phyloP scores from a whole-genome alignment of 179 eudicot genomes.

The Carnegiea gigantea region DNA sequence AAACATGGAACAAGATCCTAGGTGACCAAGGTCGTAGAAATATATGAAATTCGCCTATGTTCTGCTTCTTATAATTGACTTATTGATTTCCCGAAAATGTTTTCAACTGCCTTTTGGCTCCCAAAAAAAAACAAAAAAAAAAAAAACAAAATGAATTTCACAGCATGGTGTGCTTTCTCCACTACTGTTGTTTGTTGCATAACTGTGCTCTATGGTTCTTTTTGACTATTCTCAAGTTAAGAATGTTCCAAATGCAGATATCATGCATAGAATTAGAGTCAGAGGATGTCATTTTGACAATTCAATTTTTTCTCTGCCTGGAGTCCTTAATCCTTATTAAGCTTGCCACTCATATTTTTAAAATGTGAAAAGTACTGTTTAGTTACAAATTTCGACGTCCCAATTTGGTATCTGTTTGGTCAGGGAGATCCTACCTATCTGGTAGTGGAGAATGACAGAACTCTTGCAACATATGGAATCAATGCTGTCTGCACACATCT shows the following conservation, averaged over 20 bases:
- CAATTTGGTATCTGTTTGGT: background rate
- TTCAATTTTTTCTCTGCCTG: too few species aligned
- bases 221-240: background rate
- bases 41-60: background rate
- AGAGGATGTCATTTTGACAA: background rate
- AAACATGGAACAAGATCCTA: too few species aligned
- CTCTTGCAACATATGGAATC: conserved; percentile 83
- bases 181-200: background rate
- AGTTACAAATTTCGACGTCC: background rate
- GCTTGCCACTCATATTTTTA: too few species aligned
- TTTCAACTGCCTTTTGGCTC: too few species aligned
- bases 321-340: too few species aligned
- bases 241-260: background rate
- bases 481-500: conserved; percentile 97
- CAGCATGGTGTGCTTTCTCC: background rate
- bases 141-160: too few species aligned
- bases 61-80: too few species aligned
- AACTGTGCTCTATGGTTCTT: background rate
- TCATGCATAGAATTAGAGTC: background rate
- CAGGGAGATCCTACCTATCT: conserved; percentile 98
- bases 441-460: conserved; percentile 84
- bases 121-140: too few species aligned
- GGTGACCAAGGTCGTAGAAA: background rate
- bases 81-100: too few species aligned
- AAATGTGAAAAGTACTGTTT: too few species aligned